phyloP scores from a whole-genome alignment of 257 asterid genomes.

The Fraxinus cuspidata region DNA sequence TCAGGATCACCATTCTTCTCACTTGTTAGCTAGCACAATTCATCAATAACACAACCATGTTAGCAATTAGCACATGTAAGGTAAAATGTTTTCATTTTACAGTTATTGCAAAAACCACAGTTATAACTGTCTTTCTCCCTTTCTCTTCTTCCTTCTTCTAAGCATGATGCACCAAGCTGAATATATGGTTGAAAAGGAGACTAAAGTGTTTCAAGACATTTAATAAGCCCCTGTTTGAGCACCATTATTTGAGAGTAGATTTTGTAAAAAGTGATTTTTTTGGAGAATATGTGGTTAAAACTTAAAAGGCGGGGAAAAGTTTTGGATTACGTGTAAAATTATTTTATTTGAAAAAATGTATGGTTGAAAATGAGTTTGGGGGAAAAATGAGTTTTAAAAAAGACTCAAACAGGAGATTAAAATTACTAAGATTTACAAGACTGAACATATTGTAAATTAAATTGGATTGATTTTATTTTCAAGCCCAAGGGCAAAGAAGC shows the following conservation, averaged over 20 bases:
- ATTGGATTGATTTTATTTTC: not conserved
- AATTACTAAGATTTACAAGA: not conserved
- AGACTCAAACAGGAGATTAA: not conserved
- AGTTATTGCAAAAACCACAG: not conserved
- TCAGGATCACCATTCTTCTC: slow-evolving; percentile 23
- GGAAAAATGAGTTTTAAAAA: not conserved
- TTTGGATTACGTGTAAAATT: no score
- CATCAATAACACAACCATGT: slow-evolving; percentile 9
- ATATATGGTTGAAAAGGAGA: not conserved
- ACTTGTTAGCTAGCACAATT: slow-evolving; percentile 24
- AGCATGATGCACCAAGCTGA: not conserved
- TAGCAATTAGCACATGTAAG: not conserved
- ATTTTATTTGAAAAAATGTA: no score
- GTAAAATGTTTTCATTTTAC: not conserved
- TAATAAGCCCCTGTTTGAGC: not conserved
- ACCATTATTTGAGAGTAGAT: no score
- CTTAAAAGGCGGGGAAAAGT: no score
- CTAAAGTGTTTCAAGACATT: not conserved
- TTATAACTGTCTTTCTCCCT: not conserved
- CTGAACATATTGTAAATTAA: not conserved
- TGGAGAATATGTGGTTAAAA: no score
- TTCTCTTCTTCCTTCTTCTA: not conserved
- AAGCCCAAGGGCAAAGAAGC: not conserved
- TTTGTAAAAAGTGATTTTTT: no score
- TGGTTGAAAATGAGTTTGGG: no score